Percentiles rank a stretch among this genome's conserved stretches.
These are phyloP conservation scores for Mycena metata DNA, from an alignment of 768 basidiomycete species.

Conservation along the genomic window DNA sequence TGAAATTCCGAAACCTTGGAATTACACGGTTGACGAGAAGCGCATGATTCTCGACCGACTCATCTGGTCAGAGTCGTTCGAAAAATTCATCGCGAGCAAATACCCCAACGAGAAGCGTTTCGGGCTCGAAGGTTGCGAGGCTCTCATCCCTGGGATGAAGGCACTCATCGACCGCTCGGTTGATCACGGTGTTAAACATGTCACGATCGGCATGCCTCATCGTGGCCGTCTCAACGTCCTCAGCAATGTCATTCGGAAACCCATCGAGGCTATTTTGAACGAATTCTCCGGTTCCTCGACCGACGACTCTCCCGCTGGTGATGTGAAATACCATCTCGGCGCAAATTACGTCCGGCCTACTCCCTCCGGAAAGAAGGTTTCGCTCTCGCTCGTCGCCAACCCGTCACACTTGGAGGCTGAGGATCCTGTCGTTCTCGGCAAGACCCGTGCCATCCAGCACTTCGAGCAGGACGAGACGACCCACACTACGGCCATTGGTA, in stretches of 20 bases:
- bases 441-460: slow-evolving; percentile 97
- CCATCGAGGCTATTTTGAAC: slow-evolving; percentile 96
- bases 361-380: slow-evolving; percentile 97
- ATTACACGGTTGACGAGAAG: slow-evolving; percentile 98
- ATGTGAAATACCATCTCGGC: slow-evolving; percentile 99
- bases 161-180: slow-evolving; percentile 99
- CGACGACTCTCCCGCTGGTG: slow-evolving; percentile 89
- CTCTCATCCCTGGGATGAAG: slow-evolving; percentile 99
- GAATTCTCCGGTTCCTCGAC: slow-evolving; percentile 88
- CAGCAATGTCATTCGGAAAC: slow-evolving; percentile 98
- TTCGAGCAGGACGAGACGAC: slow-evolving; percentile 88
- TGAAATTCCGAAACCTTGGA: slow-evolving; percentile 96
- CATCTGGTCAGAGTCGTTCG: slow-evolving; percentile 99
- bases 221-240: slow-evolving; percentile 98
- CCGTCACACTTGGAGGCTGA: slow-evolving; percentile 98
- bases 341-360: slow-evolving; percentile 99
- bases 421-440: slow-evolving; percentile 98
- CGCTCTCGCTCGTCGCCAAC: slow-evolving; percentile 97
- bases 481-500: slow-evolving; percentile 92
- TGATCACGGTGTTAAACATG: slow-evolving; percentile 94
- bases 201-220: slow-evolving; percentile 99
- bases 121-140: slow-evolving; percentile 98
- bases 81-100: slow-evolving; percentile 98
- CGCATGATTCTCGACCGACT: slow-evolving; percentile 99
- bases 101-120: slow-evolving; percentile 99